Conservation (phyloP, 2,329 filamentous ascomycete species). For the Colletotrichum ledebouriae region DNA sequence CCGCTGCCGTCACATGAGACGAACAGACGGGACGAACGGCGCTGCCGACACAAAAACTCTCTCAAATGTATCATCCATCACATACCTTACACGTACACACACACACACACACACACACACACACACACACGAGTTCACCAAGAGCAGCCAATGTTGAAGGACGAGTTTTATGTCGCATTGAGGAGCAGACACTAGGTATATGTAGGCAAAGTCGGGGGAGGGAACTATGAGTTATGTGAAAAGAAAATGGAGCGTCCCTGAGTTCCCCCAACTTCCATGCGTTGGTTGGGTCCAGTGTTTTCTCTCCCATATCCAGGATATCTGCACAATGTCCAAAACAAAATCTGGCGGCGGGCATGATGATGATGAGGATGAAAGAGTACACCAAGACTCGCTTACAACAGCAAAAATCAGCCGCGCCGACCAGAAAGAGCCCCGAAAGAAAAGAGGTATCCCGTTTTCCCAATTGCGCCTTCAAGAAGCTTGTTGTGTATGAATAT, state of each 20-base stretch:
- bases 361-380: not conserved
- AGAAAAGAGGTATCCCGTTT: conserved; percentile 30
- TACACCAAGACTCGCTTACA: no score
- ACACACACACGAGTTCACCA: not conserved
- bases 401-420: conserved; percentile 6
- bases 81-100: no score
- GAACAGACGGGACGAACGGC: conserved; percentile 27
- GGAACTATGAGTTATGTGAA: conserved; percentile 9
- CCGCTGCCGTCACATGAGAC: conserved; percentile 26
- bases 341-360: conserved; percentile 24
- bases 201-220: conserved; percentile 23
- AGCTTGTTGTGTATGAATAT: conserved; percentile 7
- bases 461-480: conserved; percentile 37
- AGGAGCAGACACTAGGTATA: conserved; percentile 41
- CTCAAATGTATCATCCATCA: not conserved
- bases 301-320: conserved; percentile 30
- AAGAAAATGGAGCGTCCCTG: conserved; percentile 2
- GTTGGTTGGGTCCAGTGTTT: not conserved
- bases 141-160: not conserved
- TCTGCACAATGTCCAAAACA: conserved; percentile 39
- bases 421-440: conserved; percentile 22
- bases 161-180: conserved; percentile 40
- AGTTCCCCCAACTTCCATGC: not conserved
- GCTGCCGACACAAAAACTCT: not conserved
- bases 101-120: no score